These are phyloP conservation scores for Angomonas ambiguus DNA, from an alignment of 208 protist genomes.

Conservation along the genomic window DNA sequence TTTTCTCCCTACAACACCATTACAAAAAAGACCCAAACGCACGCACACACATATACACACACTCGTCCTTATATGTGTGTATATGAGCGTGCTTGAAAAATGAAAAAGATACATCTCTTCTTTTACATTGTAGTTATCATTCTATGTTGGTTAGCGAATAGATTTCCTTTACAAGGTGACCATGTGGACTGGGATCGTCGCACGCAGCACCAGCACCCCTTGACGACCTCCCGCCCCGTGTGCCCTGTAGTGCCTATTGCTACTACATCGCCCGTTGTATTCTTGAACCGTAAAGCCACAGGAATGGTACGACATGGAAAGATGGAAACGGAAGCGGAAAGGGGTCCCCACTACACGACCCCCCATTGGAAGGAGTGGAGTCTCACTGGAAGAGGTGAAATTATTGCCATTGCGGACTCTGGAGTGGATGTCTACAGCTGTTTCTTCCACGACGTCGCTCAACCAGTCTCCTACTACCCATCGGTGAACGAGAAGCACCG, in stretches of 20 bases:
- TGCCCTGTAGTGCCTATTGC: too few relatives aligned
- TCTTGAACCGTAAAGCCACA: slow-evolving; percentile 36
- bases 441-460: slow-evolving; percentile 70
- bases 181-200: too few relatives aligned
- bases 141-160: too few relatives aligned
- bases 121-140: too few relatives aligned
- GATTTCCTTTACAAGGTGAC: too few relatives aligned
- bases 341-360: background rate
- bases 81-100: too few relatives aligned
- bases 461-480: slow-evolving; percentile 62
- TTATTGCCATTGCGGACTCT: slow-evolving; percentile 84
- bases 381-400: slow-evolving; percentile 68
- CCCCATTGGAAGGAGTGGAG: background rate
- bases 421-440: slow-evolving; percentile 83
- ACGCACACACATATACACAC: too few relatives aligned
- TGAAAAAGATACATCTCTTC: too few relatives aligned
- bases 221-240: too few relatives aligned
- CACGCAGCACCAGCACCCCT: too few relatives aligned
- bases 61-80: too few relatives aligned
- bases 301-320: slow-evolving; percentile 23
- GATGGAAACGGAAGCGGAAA: slow-evolving; percentile 12
- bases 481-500: slow-evolving; percentile 62
- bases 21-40: too few relatives aligned
- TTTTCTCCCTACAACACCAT: slow-evolving; percentile 7
- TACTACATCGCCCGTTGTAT: slow-evolving; percentile 15